Percentiles rank a stretch among this genome's conserved stretches.
phyloP scores from a whole-genome alignment of 208 protist species.

The Phytomonas sp. region DNA sequence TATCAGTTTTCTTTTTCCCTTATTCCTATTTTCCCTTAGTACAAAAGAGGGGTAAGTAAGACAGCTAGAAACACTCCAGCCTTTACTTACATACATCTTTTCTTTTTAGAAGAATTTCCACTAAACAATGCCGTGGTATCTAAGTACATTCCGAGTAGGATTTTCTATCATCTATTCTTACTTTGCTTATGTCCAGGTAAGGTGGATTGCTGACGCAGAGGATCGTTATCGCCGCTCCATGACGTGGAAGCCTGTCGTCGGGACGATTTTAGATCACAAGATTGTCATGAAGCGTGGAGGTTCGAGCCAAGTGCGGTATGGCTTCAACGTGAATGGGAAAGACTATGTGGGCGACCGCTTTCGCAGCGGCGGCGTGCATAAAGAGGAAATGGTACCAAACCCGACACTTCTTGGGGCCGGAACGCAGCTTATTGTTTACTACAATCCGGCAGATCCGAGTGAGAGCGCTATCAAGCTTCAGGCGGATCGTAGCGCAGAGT shows the following conservation, averaged over 20 bases:
- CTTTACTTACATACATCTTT: neutral
- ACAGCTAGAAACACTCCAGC: neutral
- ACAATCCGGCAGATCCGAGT: conserved; percentile 73
- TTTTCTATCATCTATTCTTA: conserved; percentile 70
- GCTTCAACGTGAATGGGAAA: conserved; percentile 59
- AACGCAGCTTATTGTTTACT: conserved; percentile 82
- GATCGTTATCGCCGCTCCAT: conserved; percentile 72
- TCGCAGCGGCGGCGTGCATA: conserved; percentile 76
- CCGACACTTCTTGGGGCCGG: conserved; percentile 77
- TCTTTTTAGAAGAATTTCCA: neutral
- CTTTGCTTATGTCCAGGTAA: conserved; percentile 53
- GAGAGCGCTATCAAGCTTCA: conserved; percentile 85
- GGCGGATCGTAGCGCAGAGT: conserved; percentile 69
- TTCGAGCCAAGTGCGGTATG: conserved; percentile 78
- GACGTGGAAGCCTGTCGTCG: conserved; percentile 80
- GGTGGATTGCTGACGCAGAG: conserved; percentile 72
- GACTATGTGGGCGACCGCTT: conserved; percentile 80
- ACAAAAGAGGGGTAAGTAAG: neutral
- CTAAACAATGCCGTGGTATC: conserved; percentile 72
- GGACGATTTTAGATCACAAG: conserved; percentile 85
- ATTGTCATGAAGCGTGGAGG: conserved; percentile 78
- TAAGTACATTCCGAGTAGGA: conserved; percentile 64
- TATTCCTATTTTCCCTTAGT: neutral
- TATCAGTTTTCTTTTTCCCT: neutral
- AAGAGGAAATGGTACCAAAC: conserved; percentile 77